Evolutionary conservation across 345 rosid genomes (phyloP).

Genomic region (Eucalyptus polybractea): DNA sequence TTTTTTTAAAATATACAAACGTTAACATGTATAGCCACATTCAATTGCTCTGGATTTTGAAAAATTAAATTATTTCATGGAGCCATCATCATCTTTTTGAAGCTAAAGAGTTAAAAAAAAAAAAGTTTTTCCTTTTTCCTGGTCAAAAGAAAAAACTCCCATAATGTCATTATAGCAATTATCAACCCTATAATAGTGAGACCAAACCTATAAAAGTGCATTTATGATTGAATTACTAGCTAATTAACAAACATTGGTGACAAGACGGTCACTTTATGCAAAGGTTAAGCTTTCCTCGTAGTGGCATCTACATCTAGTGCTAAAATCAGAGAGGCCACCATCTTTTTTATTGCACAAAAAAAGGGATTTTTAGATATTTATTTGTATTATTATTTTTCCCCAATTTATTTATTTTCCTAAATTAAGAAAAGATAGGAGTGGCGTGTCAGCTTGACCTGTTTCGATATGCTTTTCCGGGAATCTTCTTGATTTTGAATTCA

Average conservation of each 20-base stretch:
- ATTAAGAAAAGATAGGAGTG: background rate
- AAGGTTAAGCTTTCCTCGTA: background rate
- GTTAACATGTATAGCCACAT: background rate
- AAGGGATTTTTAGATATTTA: too few species aligned
- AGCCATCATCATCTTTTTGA: background rate
- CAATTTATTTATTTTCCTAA: background rate
- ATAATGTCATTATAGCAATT: background rate
- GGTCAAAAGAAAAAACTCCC: background rate
- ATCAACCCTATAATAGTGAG: background rate
- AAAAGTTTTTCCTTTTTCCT: background rate
- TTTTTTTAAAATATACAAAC: background rate
- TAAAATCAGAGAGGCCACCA: background rate
- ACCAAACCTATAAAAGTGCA: background rate
- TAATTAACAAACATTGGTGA: background rate
- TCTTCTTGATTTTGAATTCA: background rate
- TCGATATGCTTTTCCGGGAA: background rate
- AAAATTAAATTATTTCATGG: background rate
- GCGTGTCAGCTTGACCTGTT: background rate
- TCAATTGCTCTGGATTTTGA: accelerated
- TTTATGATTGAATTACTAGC: background rate
- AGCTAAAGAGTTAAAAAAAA: background rate
- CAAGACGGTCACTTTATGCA: background rate
- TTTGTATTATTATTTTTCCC: background rate
- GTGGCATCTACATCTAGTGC: background rate
- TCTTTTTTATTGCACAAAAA: background rate